Percentiles rank a stretch among this genome's conserved stretches.
Evolutionary conservation across 371 early-diverging fungal species (phyloP).

Genomic region (Homolaphlyctis polyrhiza): DNA sequence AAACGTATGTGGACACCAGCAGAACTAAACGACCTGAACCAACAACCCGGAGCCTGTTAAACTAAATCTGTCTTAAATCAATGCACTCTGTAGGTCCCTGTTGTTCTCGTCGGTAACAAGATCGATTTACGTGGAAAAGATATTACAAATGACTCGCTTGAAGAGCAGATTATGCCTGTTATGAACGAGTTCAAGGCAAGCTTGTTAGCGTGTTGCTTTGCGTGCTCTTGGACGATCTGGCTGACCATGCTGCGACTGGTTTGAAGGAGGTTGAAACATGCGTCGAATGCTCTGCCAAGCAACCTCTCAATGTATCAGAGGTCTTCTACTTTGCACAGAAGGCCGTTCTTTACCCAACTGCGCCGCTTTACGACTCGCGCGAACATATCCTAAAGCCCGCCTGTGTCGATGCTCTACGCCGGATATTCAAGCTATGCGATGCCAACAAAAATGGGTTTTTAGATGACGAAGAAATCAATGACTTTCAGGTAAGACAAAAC

Average conservation of each 20-base stretch:
- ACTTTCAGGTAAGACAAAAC: conserved; percentile 70
- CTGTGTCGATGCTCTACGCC: conserved; percentile 81
- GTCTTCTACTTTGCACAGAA: conserved; percentile 99
- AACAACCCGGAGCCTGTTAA: background rate
- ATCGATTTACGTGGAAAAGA: conserved; percentile 84
- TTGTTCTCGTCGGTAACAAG: conserved; percentile 95
- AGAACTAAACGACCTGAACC: background rate
- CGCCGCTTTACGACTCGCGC: conserved; percentile 89
- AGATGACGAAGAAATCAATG: conserved; percentile 90
- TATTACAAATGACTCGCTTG: conserved; percentile 71
- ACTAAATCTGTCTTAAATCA: background rate
- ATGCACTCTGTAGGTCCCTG: conserved; percentile 64
- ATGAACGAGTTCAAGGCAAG: conserved; percentile 93
- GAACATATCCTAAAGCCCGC: conserved; percentile 89
- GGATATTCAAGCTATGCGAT: conserved; percentile 94
- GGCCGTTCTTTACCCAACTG: conserved; percentile 94
- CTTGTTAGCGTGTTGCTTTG: background rate
- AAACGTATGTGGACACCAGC: conserved; percentile 54
- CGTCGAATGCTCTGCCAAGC: conserved; percentile 95
- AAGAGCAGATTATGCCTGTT: conserved; percentile 89
- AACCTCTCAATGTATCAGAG: conserved; percentile 89
- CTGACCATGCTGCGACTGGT: background rate
- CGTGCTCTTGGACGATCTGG: background rate
- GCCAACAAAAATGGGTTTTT: conserved; percentile 84
- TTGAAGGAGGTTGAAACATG: conserved; percentile 94